These are phyloP conservation scores for Dictyostelium brefeldianum DNA, from an alignment of 78 protist genomes.

Conservation along the genomic window DNA sequence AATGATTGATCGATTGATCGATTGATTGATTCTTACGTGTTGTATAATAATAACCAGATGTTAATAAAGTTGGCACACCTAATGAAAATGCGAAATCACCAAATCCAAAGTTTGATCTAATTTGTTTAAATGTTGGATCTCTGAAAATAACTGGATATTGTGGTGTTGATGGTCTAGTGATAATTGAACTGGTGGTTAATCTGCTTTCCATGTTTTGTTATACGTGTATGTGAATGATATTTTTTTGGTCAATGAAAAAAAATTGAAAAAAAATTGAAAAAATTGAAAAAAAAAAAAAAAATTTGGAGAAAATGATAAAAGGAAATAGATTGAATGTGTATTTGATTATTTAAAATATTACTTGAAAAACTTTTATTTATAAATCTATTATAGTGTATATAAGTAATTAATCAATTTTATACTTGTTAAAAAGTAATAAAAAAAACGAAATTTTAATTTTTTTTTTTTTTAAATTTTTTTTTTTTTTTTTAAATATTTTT, in stretches of 20 bases:
- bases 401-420: too few species aligned
- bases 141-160: slow-evolving; percentile 47
- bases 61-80: not conserved
- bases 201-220: not conserved
- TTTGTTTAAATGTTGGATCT: slow-evolving; percentile 14
- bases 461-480: too few species aligned
- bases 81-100: slow-evolving; percentile 29
- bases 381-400: too few species aligned
- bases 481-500: slow-evolving; percentile 2
- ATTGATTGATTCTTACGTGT: slow-evolving; percentile 21
- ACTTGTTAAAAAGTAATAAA: too few species aligned
- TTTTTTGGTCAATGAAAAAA: not conserved
- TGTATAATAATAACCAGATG: slow-evolving; percentile 12
- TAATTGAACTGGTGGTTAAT: slow-evolving; percentile 11
- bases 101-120: slow-evolving; percentile 24
- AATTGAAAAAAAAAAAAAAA: too few species aligned
- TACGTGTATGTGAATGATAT: not conserved
- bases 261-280: too few species aligned
- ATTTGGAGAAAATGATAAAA: too few species aligned
- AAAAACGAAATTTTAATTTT: too few species aligned
- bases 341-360: too few species aligned
- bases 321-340: too few species aligned
- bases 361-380: too few species aligned
- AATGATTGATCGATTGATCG: too few species aligned
- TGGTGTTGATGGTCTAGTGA: slow-evolving; percentile 18